phyloP scores from a whole-genome alignment of 208 protist genomes.

The Crithidia fasciculata region DNA sequence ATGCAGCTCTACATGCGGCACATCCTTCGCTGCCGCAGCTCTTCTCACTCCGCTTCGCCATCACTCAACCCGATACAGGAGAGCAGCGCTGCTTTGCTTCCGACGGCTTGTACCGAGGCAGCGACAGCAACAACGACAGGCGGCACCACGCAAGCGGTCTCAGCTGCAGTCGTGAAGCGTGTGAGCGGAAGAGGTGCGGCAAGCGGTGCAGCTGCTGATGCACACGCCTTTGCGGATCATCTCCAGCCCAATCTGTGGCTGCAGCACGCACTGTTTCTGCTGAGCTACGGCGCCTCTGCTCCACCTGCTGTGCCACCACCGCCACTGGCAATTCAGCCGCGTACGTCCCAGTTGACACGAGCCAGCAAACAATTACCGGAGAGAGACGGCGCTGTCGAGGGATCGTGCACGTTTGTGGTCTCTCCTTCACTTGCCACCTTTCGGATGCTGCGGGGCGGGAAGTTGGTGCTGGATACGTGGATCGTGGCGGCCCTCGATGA shows the following conservation, averaged over 20 bases:
- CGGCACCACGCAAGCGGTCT: too few species aligned
- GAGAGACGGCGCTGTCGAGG: not conserved
- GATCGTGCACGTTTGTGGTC: not conserved
- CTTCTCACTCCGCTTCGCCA: not conserved
- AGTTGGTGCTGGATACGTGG: slow-evolving; percentile 27
- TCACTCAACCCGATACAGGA: not conserved
- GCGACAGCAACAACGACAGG: too few species aligned
- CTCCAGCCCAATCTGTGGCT: slow-evolving; percentile 34
- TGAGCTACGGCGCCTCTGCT: slow-evolving; percentile 30
- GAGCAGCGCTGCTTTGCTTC: not conserved
- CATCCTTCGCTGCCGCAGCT: slow-evolving; percentile 3
- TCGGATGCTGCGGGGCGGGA: slow-evolving; percentile 16
- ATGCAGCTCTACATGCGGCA: slow-evolving; percentile 38
- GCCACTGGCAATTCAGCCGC: not conserved
- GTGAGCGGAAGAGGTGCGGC: too few species aligned
- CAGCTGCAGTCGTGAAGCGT: too few species aligned
- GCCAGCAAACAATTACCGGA: too few species aligned
- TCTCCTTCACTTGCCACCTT: slow-evolving; percentile 24
- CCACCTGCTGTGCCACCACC: not conserved
- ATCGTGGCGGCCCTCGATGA: slow-evolving; percentile 27
- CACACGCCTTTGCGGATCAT: not conserved
- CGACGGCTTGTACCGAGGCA: too few species aligned
- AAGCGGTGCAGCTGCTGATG: not conserved
- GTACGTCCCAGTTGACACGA: too few species aligned
- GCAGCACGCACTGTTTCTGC: slow-evolving; percentile 57